Conservation (phyloP, 2,329 filamentous ascomycete genomes). For the Clonostachys sp. region DNA sequence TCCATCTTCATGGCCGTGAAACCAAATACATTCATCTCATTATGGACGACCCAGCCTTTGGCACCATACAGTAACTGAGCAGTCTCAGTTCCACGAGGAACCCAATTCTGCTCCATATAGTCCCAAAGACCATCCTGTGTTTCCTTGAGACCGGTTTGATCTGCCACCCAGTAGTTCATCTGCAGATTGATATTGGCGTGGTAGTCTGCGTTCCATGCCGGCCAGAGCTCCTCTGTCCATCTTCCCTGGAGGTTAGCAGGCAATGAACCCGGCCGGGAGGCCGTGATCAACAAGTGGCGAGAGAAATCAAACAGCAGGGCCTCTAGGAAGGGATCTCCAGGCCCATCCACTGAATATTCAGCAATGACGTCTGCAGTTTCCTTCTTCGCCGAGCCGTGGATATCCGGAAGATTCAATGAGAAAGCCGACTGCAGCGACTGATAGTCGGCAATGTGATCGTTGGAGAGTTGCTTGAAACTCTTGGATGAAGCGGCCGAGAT, state of each 20-base stretch:
- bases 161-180: slow-evolving; percentile 56
- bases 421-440: slow-evolving; percentile 29
- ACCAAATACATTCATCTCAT: slow-evolving; percentile 56
- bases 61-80: slow-evolving; percentile 48
- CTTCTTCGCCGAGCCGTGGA: slow-evolving; percentile 25
- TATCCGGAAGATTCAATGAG: slow-evolving; percentile 37
- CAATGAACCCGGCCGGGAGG: slow-evolving; percentile 42
- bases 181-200: slow-evolving; percentile 56
- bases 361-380: slow-evolving; percentile 34
- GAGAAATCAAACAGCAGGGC: slow-evolving; percentile 47
- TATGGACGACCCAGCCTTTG: slow-evolving; percentile 50
- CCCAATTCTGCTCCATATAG: slow-evolving; percentile 49
- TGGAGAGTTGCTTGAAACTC: slow-evolving; percentile 18
- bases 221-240: slow-evolving; percentile 41
- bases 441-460: slow-evolving; percentile 34
- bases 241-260: slow-evolving; percentile 53
- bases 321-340: slow-evolving; percentile 46
- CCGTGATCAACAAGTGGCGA: slow-evolving; percentile 49
- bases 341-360: slow-evolving; percentile 17
- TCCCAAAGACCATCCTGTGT: slow-evolving; percentile 42
- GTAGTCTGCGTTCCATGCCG: slow-evolving; percentile 46
- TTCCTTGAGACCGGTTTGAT: slow-evolving; percentile 43
- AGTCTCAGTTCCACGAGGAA: slow-evolving; percentile 45
- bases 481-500: slow-evolving; percentile 24
- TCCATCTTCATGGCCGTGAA: slow-evolving; percentile 37